These are phyloP conservation scores for Phytophthora tubulina DNA, from an alignment of 352 stramenopile species.

Conservation along the genomic window DNA sequence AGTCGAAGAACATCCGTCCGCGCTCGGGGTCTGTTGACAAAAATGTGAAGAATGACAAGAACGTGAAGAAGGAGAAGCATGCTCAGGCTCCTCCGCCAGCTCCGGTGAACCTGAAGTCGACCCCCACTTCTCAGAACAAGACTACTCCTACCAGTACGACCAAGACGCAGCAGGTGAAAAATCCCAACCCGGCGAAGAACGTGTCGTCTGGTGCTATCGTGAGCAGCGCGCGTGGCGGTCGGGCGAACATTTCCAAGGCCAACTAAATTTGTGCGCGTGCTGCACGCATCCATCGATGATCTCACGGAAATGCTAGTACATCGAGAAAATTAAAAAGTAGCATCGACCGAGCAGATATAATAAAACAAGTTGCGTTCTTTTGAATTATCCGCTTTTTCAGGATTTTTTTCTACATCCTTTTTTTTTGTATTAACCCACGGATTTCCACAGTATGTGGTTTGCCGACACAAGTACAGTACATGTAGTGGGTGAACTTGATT, in stretches of 20 bases:
- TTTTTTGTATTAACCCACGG: no score
- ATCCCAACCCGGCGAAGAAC: slow-evolving; percentile 14
- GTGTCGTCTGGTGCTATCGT: slow-evolving; percentile 19
- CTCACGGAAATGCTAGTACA: no score
- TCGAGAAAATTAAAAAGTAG: no score
- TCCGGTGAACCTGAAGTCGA: slow-evolving; percentile 10
- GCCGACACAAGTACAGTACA: no score
- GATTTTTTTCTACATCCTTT: no score
- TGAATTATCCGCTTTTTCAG: no score
- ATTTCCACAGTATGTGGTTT: no score
- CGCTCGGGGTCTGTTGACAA: neutral
- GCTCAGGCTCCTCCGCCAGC: slow-evolving; percentile 22
- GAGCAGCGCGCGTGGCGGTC: slow-evolving; percentile 13
- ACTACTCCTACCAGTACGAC: neutral
- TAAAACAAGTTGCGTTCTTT: no score
- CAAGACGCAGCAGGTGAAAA: slow-evolving; percentile 10
- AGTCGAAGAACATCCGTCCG: slow-evolving; percentile 24
- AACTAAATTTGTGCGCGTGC: neutral
- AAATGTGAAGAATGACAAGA: neutral
- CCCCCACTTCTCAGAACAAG: neutral
- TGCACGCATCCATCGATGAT: no score
- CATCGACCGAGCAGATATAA: no score
- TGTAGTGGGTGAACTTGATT: no score
- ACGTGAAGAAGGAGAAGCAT: slow-evolving; percentile 8
- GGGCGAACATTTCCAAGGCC: slow-evolving; percentile 1